Percentiles rank a stretch among this genome's conserved stretches.
Conservation (phyloP, 768 basidiomycete genomes). For the Rossbeevera mucosa region DNA sequence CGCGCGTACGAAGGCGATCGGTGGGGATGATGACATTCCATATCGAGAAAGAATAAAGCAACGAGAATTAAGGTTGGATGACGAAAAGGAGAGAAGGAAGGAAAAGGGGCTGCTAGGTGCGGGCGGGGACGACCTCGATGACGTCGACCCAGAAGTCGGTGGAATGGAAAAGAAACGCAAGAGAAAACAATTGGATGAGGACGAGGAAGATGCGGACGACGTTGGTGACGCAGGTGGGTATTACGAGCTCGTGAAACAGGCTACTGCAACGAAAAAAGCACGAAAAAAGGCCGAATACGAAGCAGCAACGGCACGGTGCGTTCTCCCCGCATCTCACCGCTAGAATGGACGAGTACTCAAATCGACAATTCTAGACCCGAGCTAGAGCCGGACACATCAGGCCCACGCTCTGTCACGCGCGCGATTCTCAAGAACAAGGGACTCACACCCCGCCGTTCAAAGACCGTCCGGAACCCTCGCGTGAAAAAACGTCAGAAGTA, state of each 20-base stretch:
- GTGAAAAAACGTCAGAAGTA: conserved; percentile 94
- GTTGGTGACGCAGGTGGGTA: conserved; percentile 65
- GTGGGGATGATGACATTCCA: conserved; percentile 95
- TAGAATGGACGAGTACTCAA: conserved; percentile 7
- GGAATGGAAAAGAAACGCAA: conserved; percentile 34
- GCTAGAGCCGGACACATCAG: conserved; percentile 40
- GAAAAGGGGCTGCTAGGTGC: conserved; percentile 34
- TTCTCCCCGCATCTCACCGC: conserved; percentile 6
- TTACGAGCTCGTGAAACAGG: conserved; percentile 83
- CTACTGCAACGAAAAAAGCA: conserved; percentile 65
- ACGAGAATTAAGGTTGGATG: conserved; percentile 50
- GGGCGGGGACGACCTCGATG: conserved; percentile 67
- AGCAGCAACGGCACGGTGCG: conserved; percentile 55
- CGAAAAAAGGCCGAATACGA: conserved; percentile 84
- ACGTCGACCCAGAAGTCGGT: conserved; percentile 41
- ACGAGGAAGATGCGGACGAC: conserved; percentile 42
- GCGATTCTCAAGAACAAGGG: conserved; percentile 94
- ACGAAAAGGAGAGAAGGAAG: conserved; percentile 37
- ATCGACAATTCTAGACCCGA: conserved; percentile 24
- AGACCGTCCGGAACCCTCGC: conserved; percentile 90
- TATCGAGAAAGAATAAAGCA: conserved; percentile 72
- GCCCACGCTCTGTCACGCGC: conserved; percentile 85
- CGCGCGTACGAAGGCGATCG: conserved; percentile 63
- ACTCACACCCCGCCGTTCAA: conserved; percentile 84
- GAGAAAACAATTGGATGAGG: conserved; percentile 37